Percentiles rank a stretch among this genome's conserved stretches.
These are phyloP conservation scores for Quercus agrifolia DNA, from an alignment of 306 rosid species.

Conservation along the genomic window DNA sequence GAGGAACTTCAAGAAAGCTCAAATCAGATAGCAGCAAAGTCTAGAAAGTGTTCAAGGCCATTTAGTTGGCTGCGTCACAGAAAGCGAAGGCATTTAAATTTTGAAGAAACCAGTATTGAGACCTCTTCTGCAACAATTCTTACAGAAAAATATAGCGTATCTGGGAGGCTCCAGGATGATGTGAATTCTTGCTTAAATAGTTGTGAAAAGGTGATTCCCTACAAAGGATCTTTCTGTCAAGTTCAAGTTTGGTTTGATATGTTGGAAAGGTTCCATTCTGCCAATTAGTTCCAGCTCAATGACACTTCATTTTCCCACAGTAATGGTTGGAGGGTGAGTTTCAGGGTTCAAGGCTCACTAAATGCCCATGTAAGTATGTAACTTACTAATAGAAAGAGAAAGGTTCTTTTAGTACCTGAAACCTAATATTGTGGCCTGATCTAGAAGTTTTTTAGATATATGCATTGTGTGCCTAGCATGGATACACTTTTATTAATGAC, in stretches of 20 bases:
- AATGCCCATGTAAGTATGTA: too few relatives aligned
- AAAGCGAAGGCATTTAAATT: conserved; percentile 38
- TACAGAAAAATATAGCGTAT: conserved; percentile 18
- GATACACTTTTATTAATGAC: too few relatives aligned
- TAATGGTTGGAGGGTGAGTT: too few relatives aligned
- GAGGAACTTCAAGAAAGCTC: conserved; percentile 21
- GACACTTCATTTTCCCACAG: too few relatives aligned
- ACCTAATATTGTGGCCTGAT: too few relatives aligned
- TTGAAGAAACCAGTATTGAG: conserved; percentile 25
- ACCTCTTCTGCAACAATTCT: conserved; percentile 11
- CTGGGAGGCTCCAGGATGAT: conserved; percentile 24
- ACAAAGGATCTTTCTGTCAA: not conserved
- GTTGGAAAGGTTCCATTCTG: not conserved
- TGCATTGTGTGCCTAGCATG: too few relatives aligned
- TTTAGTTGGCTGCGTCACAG: conserved; percentile 64
- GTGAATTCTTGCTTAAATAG: conserved; percentile 13
- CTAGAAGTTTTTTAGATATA: too few relatives aligned
- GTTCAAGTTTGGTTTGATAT: not conserved
- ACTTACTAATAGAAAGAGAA: too few relatives aligned
- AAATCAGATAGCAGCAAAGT: conserved; percentile 25
- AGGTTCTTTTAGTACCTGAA: too few relatives aligned
- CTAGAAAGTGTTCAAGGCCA: conserved; percentile 60
- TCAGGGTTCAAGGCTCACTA: too few relatives aligned
- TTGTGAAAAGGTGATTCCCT: conserved; percentile 41
- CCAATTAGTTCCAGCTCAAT: too few relatives aligned